Conservation (phyloP, 202 grass and related monocot genomes). For the Saccharum hybrid region DNA sequence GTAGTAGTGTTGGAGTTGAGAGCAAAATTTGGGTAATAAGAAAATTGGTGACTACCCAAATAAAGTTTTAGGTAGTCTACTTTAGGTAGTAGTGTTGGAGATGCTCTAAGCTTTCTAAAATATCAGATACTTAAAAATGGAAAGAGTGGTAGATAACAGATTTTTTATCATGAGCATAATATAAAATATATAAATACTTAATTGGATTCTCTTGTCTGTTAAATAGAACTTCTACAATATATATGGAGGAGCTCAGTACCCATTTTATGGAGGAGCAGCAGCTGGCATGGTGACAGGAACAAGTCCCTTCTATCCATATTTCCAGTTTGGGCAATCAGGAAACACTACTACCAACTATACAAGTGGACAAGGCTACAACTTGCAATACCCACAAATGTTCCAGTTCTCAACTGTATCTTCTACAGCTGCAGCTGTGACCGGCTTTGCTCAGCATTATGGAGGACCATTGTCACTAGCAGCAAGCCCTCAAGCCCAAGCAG, state of each 20-base stretch:
- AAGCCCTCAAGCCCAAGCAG: slow-evolving; percentile 86
- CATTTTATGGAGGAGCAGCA: slow-evolving; percentile 77
- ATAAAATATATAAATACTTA: slow-evolving; percentile 14
- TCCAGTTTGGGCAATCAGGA: slow-evolving; percentile 74
- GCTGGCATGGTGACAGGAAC: slow-evolving; percentile 82
- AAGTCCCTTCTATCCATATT: slow-evolving; percentile 78
- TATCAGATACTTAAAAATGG: not conserved
- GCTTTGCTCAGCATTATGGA: slow-evolving; percentile 78
- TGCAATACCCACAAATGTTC: slow-evolving; percentile 90
- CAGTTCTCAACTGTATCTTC: slow-evolving; percentile 76
- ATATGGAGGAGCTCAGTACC: slow-evolving; percentile 82
- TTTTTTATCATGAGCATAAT: not conserved
- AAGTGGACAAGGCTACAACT: slow-evolving; percentile 72
- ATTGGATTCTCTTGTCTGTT: slow-evolving; percentile 33
- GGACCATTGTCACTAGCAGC: slow-evolving; percentile 77
- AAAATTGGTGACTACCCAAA: no score
- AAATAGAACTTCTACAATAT: slow-evolving; percentile 86
- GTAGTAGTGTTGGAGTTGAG: no score
- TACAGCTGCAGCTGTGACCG: slow-evolving; percentile 70
- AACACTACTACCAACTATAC: slow-evolving; percentile 59
- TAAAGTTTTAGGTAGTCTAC: no score
- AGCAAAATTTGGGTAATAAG: no score
- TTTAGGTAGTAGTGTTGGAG: no score
- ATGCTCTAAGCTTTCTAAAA: not conserved
- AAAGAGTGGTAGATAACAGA: slow-evolving; percentile 27